Evolutionary conservation across 441 rosid species (phyloP).

Genomic region (Populus trichocarpa): DNA sequence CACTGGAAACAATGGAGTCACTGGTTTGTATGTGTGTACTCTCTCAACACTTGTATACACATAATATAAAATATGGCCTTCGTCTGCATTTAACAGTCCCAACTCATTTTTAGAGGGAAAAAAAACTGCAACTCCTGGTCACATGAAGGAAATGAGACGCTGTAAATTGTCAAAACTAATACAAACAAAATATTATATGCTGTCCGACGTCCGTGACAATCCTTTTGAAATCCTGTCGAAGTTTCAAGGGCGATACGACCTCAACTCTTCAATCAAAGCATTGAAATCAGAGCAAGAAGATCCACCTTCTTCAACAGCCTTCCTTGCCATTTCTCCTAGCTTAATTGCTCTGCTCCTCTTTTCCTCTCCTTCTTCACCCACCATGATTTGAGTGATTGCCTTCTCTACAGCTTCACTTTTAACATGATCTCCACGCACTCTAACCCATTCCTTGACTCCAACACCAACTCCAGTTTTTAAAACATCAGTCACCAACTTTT

Average conservation of each 20-base stretch:
- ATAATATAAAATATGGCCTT: no score
- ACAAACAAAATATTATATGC: neutral
- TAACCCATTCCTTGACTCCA: conserved; percentile 15
- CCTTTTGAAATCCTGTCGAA: neutral
- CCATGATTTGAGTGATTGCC: conserved; percentile 11
- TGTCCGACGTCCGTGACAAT: neutral
- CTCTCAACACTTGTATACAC: no score
- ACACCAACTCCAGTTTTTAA: conserved; percentile 19
- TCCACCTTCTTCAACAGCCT: conserved; percentile 16
- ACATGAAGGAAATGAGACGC: neutral
- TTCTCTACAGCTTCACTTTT: conserved; percentile 7
- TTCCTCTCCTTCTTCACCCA: conserved; percentile 14
- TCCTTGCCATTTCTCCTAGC: conserved; percentile 9
- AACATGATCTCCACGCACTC: neutral
- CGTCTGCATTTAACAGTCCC: neutral
- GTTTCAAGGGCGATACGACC: neutral
- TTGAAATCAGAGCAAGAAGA: conserved; percentile 7
- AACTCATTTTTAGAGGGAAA: no score
- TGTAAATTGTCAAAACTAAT: neutral
- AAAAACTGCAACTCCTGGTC: no score
- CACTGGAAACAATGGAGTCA: no score
- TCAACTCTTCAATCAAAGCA: conserved; percentile 4
- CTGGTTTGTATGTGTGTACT: no score
- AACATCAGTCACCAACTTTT: conserved; percentile 20
- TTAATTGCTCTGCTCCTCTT: conserved; percentile 7